These are phyloP conservation scores for Chimonanthus salicifolius DNA, from an alignment of 164 flowering plant species.

Conservation along the genomic window DNA sequence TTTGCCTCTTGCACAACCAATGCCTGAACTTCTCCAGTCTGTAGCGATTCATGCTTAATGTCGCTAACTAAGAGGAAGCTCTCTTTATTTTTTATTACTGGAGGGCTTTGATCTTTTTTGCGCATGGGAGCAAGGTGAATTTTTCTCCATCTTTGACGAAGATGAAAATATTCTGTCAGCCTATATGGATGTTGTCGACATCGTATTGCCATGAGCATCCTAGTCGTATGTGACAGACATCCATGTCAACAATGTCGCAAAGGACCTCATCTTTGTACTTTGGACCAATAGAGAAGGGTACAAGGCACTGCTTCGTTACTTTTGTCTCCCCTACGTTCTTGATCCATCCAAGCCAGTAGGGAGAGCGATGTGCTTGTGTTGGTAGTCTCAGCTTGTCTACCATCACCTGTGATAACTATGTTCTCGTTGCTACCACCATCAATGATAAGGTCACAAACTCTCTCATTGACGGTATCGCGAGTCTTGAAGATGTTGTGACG, in stretches of 20 bases:
- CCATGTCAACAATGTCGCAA: neutral
- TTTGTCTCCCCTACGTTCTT: too few relatives aligned
- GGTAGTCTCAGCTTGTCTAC: too few relatives aligned
- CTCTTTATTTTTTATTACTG: neutral
- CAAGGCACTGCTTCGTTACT: neutral
- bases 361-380: too few relatives aligned
- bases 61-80: neutral
- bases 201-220: constrained; percentile 12
- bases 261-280: constrained; percentile 2
- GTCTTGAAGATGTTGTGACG: too few relatives aligned
- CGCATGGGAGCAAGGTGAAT: neutral
- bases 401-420: too few relatives aligned
- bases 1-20: neutral
- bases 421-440: too few relatives aligned
- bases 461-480: too few relatives aligned
- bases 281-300: neutral
- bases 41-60: neutral
- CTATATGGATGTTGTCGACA: neutral
- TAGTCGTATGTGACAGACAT: constrained; percentile 1
- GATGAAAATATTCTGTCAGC: neutral
- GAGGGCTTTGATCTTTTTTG: neutral
- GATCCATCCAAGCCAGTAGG: too few relatives aligned
- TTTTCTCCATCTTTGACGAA: neutral
- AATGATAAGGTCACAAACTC: too few relatives aligned
- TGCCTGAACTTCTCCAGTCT: neutral